phyloP scores from a whole-genome alignment of 2,329 filamentous ascomycete species.

The Microdochium bolleyi region DNA sequence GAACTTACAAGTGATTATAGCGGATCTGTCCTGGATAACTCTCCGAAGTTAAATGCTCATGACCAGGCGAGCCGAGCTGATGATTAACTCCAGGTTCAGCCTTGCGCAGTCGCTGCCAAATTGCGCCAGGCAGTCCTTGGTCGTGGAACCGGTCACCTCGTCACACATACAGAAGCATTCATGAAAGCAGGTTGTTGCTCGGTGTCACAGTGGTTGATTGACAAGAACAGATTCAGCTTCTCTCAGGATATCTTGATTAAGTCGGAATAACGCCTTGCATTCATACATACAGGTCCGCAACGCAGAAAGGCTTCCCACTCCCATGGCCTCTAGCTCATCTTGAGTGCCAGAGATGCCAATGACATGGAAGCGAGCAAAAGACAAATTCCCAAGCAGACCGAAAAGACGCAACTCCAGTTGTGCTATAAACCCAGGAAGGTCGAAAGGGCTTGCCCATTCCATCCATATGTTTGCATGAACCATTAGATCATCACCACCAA shows the following conservation, averaged over 20 bases:
- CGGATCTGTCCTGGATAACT: too few relatives aligned
- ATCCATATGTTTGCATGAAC: not conserved
- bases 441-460: not conserved
- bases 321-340: not conserved
- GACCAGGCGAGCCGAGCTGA: too few relatives aligned
- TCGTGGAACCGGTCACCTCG: too few relatives aligned
- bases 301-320: not conserved
- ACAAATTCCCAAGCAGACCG: not conserved
- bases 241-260: not conserved
- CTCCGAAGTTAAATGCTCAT: too few relatives aligned
- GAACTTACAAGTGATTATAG: too few relatives aligned
- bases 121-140: too few relatives aligned
- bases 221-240: not conserved
- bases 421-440: not conserved
- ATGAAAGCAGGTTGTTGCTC: too few relatives aligned
- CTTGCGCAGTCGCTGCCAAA: too few relatives aligned
- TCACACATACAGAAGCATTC: too few relatives aligned
- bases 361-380: not conserved
- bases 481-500: not conserved
- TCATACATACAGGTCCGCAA: slow-evolving; percentile 1
- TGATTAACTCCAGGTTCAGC: too few relatives aligned
- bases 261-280: slow-evolving; percentile 1
- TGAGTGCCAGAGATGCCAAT: not conserved
- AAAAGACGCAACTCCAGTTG: not conserved
- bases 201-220: too few relatives aligned